Conservation (phyloP, 1,139 yeast species). For the Yamadazyma diddensiae region DNA sequence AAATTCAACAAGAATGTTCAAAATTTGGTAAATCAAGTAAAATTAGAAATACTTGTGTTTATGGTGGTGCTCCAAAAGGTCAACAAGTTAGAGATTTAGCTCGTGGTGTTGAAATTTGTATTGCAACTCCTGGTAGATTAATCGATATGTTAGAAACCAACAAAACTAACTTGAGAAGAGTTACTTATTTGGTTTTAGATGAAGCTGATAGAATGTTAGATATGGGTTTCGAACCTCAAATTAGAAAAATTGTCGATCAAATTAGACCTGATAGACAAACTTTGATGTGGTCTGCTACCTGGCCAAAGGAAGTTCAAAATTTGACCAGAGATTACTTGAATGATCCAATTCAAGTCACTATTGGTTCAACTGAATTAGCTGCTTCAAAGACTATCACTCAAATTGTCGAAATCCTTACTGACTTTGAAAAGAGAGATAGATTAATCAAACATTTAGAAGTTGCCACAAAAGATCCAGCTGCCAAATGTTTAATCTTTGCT, state of each 20-base stretch:
- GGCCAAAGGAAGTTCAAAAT: conserved; percentile 97
- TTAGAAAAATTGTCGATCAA: conserved; percentile 91
- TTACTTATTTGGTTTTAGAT: conserved; percentile 93
- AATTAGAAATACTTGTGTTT: conserved; percentile 95
- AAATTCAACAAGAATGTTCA: conserved; percentile 93
- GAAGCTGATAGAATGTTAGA: conserved; percentile 97
- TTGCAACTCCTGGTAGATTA: conserved; percentile 98
- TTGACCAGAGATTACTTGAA: conserved; percentile 87
- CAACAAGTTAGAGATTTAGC: conserved; percentile 93
- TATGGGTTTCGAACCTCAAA: conserved; percentile 97
- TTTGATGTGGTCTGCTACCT: conserved; percentile 99
- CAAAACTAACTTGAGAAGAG: conserved; percentile 93
- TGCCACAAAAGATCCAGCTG: conserved; percentile 73
- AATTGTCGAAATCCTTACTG: conserved; percentile 85
- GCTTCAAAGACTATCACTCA: conserved; percentile 97
- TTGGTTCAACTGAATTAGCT: conserved; percentile 93
- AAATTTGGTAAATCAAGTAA: conserved; percentile 90
- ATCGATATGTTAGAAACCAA: conserved; percentile 96
- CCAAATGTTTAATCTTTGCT: conserved; percentile 84
- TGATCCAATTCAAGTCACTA: conserved; percentile 93
- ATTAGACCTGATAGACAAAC: conserved; percentile 98
- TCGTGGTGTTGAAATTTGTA: conserved; percentile 91
- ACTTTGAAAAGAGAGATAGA: conserved; percentile 91
- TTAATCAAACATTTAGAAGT: conserved; percentile 78
- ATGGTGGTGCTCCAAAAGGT: conserved; percentile 99